Conservation (phyloP, 331 rosid species). For the Rosa hybrid region DNA sequence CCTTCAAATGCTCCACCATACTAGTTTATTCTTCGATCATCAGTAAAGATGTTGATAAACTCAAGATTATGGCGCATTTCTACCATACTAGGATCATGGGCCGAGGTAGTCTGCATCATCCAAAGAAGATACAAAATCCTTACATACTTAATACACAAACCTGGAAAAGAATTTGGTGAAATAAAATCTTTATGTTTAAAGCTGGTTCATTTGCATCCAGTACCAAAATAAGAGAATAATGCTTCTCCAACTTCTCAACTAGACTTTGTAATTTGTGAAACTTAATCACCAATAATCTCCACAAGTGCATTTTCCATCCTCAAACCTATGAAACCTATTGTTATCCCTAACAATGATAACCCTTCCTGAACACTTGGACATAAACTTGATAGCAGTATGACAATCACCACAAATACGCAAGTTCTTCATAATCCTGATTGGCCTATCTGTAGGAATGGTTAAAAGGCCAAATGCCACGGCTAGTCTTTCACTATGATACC, state of each 20-base stretch:
- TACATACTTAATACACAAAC: slow-evolving; percentile 15
- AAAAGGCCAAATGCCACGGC: slow-evolving; percentile 84
- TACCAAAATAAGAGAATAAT: neutral
- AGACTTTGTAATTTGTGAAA: slow-evolving; percentile 12
- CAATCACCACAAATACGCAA: slow-evolving; percentile 94
- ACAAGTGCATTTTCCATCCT: slow-evolving; percentile 80
- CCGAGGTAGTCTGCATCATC: slow-evolving; percentile 77
- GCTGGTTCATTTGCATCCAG: neutral
- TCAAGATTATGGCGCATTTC: slow-evolving; percentile 83
- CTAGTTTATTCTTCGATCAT: slow-evolving; percentile 81
- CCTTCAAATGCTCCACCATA: slow-evolving; percentile 81
- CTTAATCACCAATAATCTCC: slow-evolving; percentile 80
- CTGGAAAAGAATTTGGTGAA: neutral
- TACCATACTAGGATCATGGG: slow-evolving; percentile 93
- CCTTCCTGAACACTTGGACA: slow-evolving; percentile 75
- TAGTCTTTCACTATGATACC: slow-evolving; percentile 84
- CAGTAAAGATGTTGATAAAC: slow-evolving; percentile 71
- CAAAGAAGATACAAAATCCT: neutral
- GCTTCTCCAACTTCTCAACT: neutral
- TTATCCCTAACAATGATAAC: slow-evolving; percentile 79
- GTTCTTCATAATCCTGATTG: slow-evolving; percentile 87
- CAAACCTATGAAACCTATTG: slow-evolving; percentile 83
- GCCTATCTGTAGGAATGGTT: slow-evolving; percentile 62
- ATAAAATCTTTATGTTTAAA: no score
- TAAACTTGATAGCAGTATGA: slow-evolving; percentile 76